Evolutionary conservation across 2,329 filamentous ascomycete species (phyloP).

Genomic region (Leptodontidium sp.): DNA sequence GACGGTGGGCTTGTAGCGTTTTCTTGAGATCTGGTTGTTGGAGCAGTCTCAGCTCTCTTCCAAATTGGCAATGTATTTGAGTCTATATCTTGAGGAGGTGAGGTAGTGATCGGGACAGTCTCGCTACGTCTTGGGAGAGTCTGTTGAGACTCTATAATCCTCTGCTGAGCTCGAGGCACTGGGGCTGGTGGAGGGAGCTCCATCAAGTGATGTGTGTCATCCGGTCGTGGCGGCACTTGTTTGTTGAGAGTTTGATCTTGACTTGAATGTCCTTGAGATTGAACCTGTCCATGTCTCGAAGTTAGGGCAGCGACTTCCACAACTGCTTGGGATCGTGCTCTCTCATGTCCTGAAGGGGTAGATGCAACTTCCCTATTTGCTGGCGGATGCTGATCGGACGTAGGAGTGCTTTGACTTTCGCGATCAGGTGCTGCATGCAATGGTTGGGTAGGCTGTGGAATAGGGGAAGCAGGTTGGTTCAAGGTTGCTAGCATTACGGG

Average conservation of each 20-base stretch:
- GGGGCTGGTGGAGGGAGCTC: conserved; percentile 33
- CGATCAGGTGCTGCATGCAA: conserved; percentile 16
- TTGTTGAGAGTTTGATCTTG: conserved; percentile 21
- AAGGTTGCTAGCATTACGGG: conserved; percentile 37
- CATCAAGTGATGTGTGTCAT: conserved; percentile 36
- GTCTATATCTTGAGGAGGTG: conserved; percentile 22
- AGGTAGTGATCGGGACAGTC: conserved; percentile 32
- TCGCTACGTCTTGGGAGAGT: conserved; percentile 33
- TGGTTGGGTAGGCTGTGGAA: conserved; percentile 35
- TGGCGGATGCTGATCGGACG: not conserved
- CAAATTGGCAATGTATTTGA: conserved; percentile 32
- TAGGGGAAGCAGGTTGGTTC: conserved; percentile 39
- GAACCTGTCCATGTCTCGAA: not conserved
- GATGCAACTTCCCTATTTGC: not conserved
- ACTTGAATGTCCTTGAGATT: not conserved
- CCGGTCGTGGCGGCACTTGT: conserved; percentile 36
- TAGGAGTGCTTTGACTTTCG: not conserved
- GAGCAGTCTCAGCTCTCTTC: conserved; percentile 38
- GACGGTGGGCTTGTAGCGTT: not conserved
- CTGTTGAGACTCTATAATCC: conserved; percentile 31
- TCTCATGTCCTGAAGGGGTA: conserved; percentile 27
- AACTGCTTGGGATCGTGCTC: conserved; percentile 17
- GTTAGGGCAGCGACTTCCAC: conserved; percentile 10
- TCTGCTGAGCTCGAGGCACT: conserved; percentile 26
- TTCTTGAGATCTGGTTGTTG: conserved; percentile 21